A percentile compares a stretch with the other conserved stretches of the same genome.
Evolutionary conservation across 2,329 filamentous ascomycete species (phyloP).

Genomic region (Colletotrichum zoysiae): DNA sequence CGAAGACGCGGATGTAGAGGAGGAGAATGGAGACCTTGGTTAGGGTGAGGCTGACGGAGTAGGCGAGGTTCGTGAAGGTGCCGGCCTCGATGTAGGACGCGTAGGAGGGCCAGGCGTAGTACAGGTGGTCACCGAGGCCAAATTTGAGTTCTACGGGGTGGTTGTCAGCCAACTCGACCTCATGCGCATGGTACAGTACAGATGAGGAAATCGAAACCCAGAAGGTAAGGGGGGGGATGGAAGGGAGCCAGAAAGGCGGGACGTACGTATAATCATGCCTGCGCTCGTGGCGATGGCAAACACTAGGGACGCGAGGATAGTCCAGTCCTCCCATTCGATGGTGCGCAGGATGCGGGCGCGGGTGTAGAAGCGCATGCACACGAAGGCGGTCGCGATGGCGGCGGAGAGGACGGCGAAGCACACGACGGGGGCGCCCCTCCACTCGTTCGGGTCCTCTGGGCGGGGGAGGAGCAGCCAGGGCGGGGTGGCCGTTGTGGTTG

Average conservation of each 20-base stretch:
- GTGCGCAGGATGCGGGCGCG: slow-evolving; percentile 50
- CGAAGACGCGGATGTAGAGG: slow-evolving; percentile 46
- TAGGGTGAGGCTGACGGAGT: slow-evolving; percentile 42
- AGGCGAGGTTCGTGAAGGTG: slow-evolving; percentile 40
- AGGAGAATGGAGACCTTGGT: slow-evolving; percentile 45
- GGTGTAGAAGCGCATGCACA: slow-evolving; percentile 52
- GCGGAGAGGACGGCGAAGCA: slow-evolving; percentile 41
- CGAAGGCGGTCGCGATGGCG: slow-evolving; percentile 47
- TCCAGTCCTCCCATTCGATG: slow-evolving; percentile 52
- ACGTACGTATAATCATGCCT: slow-evolving; percentile 39
- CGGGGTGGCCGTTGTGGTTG: slow-evolving; percentile 14
- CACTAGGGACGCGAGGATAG: slow-evolving; percentile 50
- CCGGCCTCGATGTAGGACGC: slow-evolving; percentile 32
- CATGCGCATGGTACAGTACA: background rate
- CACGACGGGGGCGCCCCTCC: slow-evolving; percentile 39
- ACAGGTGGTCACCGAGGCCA: slow-evolving; percentile 37
- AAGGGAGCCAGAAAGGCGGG: background rate
- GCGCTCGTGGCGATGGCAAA: slow-evolving; percentile 39
- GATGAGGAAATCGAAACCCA: background rate
- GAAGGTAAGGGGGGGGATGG: background rate
- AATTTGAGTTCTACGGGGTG: slow-evolving; percentile 31
- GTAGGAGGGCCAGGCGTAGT: slow-evolving; percentile 16
- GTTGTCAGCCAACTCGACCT: background rate
- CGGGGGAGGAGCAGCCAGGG: slow-evolving; percentile 11
- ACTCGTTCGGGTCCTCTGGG: slow-evolving; percentile 36